Evolutionary conservation across 164 flowering plant species (phyloP).

Genomic region (Brasenia schreberi): DNA sequence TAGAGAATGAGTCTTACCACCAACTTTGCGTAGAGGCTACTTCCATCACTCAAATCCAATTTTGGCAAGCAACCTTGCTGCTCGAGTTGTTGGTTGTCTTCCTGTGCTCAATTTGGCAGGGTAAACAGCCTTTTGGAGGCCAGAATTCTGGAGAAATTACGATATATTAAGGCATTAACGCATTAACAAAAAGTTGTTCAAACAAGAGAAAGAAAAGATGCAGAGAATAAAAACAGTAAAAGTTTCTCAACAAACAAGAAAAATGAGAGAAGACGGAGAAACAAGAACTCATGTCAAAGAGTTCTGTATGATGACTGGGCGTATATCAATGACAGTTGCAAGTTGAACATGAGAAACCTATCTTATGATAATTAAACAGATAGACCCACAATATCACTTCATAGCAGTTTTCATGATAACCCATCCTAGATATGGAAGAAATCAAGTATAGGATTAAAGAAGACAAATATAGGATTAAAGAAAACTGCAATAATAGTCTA

Average conservation of each 20-base stretch:
- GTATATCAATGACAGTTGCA: too few species aligned
- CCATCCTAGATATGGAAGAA: background rate
- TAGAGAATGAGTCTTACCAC: slow-evolving; percentile 43
- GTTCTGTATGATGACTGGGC: too few species aligned
- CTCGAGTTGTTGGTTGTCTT: background rate
- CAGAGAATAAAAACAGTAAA: background rate
- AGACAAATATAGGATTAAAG: too few species aligned
- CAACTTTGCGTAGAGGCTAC: slow-evolving; percentile 55
- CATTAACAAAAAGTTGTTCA: background rate
- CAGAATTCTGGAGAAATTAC: slow-evolving; percentile 30
- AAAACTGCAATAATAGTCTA: too few species aligned
- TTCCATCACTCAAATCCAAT: slow-evolving; percentile 72
- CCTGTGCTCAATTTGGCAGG: slow-evolving; percentile 31
- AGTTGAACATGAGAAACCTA: too few species aligned
- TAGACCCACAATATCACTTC: too few species aligned
- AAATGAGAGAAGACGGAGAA: too few species aligned
- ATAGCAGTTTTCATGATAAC: too few species aligned
- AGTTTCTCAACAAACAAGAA: background rate
- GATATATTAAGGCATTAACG: background rate
- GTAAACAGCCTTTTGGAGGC: slow-evolving; percentile 48
- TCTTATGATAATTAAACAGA: too few species aligned
- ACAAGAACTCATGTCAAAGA: too few species aligned
- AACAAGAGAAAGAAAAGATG: background rate
- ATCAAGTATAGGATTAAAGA: too few species aligned
- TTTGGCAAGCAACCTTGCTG: slow-evolving; percentile 32